Evolutionary conservation across 2,329 filamentous ascomycete genomes (phyloP).

Genomic region (Fusarium devonianum): DNA sequence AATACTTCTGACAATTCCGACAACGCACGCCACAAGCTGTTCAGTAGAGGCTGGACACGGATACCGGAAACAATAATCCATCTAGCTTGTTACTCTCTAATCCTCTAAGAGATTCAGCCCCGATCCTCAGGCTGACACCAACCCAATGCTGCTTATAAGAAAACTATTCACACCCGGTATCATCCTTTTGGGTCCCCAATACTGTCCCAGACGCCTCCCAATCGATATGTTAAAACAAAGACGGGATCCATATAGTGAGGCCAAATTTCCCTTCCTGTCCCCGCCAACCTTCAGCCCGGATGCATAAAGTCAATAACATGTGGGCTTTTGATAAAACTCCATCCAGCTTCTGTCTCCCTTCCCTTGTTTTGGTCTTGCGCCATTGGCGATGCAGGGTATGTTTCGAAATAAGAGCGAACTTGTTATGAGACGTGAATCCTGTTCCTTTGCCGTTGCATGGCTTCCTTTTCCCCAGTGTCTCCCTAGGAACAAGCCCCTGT

Average conservation of each 20-base stretch:
- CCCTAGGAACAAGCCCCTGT: slow-evolving; percentile 14
- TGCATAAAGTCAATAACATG: slow-evolving; percentile 14
- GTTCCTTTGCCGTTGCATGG: slow-evolving; percentile 19
- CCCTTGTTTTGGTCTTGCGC: slow-evolving; percentile 33
- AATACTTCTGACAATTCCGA: no score
- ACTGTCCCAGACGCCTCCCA: slow-evolving; percentile 9
- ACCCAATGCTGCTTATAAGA: slow-evolving; percentile 14
- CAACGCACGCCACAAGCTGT: no score
- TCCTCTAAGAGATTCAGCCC: slow-evolving; percentile 37
- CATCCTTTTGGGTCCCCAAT: slow-evolving; percentile 36
- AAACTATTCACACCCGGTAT: slow-evolving; percentile 13
- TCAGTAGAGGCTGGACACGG: no score
- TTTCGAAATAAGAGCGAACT: slow-evolving; percentile 32
- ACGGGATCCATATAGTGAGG: background rate
- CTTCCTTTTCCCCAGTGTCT: slow-evolving; percentile 17
- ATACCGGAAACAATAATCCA: slow-evolving; percentile 17
- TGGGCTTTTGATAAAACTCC: slow-evolving; percentile 32
- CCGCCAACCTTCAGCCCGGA: background rate
- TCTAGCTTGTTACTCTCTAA: slow-evolving; percentile 43
- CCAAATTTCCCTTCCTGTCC: background rate
- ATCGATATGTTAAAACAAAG: slow-evolving; percentile 2
- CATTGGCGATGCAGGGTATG: slow-evolving; percentile 43
- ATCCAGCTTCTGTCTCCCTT: slow-evolving; percentile 14
- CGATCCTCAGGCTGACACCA: slow-evolving; percentile 19
- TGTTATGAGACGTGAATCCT: slow-evolving; percentile 32